Conservation (phyloP, 108 stramenopile species). For the Chaetoceros tenuissimus region DNA sequence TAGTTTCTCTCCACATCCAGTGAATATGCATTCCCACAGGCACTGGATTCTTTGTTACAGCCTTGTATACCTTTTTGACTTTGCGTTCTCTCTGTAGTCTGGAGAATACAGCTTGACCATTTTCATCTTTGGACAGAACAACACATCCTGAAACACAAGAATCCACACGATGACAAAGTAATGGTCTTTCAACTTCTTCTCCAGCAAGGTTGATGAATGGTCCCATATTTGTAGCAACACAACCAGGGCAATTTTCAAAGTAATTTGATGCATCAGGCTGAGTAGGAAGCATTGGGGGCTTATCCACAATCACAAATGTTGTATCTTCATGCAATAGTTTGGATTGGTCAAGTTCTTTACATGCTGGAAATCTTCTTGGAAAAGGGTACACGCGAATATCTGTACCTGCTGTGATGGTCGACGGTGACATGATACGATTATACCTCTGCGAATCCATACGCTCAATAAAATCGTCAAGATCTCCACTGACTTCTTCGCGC, state of each 20-base stretch:
- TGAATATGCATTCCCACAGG: constrained; percentile 84
- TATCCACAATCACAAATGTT: constrained; percentile 84
- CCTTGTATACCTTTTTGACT: constrained; percentile 76
- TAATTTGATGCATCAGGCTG: constrained; percentile 87
- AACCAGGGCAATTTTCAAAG: constrained; percentile 77
- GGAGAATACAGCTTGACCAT: constrained; percentile 75
- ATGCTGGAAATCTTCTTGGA: constrained; percentile 73
- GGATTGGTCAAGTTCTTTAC: constrained; percentile 18
- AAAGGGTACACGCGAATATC: constrained; percentile 76
- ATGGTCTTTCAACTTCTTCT: constrained; percentile 41
- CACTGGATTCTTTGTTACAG: constrained; percentile 68
- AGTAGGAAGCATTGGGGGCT: constrained; percentile 83
- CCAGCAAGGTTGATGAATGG: constrained; percentile 71
- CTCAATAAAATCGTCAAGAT: constrained; percentile 57
- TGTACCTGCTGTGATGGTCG: constrained; percentile 57
- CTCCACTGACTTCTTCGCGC: constrained; percentile 8
- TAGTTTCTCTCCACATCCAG: constrained; percentile 80
- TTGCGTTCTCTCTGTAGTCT: constrained; percentile 70
- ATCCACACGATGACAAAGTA: constrained; percentile 84
- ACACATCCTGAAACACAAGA: constrained; percentile 81
- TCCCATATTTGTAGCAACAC: constrained; percentile 57
- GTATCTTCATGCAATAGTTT: constrained; percentile 76
- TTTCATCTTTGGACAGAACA: constrained; percentile 77
- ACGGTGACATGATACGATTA: constrained; percentile 58
- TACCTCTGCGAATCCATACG: constrained; percentile 56